Conservation (phyloP, 371 early-diverging fungal genomes). For the Thermomucor indicae-seudaticae region DNA sequence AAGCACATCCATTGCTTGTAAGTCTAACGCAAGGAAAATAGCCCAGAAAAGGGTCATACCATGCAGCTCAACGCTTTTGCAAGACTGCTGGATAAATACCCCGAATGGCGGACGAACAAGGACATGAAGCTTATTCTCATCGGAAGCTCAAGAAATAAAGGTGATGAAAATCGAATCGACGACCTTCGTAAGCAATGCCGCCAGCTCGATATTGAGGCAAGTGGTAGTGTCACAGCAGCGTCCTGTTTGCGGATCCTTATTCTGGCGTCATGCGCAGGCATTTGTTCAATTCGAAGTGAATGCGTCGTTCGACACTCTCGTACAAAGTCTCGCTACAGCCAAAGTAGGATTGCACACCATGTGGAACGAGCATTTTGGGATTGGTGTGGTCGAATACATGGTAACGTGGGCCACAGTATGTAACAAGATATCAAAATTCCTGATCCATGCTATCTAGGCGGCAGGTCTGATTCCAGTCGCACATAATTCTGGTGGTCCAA, state of each 20-base stretch:
- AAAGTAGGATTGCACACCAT: slow-evolving; percentile 91
- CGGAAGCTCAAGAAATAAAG: slow-evolving; percentile 81
- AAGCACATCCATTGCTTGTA: background rate
- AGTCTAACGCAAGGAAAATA: slow-evolving; percentile 8
- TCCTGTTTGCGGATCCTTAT: no score
- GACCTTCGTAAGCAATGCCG: slow-evolving; percentile 46
- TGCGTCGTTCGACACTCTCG: slow-evolving; percentile 67
- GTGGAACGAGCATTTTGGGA: slow-evolving; percentile 98
- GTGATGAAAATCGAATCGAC: slow-evolving; percentile 70
- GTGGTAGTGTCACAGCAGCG: no score
- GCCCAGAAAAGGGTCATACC: slow-evolving; percentile 92
- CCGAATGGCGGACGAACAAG: slow-evolving; percentile 33
- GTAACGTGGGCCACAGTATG: slow-evolving; percentile 25
- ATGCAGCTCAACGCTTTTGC: slow-evolving; percentile 79
- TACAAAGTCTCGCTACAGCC: slow-evolving; percentile 52
- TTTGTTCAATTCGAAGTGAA: slow-evolving; percentile 81
- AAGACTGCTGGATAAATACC: slow-evolving; percentile 45
- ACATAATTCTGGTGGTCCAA: slow-evolving; percentile 93
- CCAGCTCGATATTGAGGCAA: slow-evolving; percentile 54
- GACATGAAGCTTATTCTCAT: slow-evolving; percentile 54
- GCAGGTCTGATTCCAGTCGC: slow-evolving; percentile 89
- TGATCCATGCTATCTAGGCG: slow-evolving; percentile 47
- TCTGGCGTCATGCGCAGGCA: slow-evolving; percentile 33
- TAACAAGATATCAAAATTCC: background rate
- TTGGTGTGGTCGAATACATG: slow-evolving; percentile 96